phyloP scores from a whole-genome alignment of 2,329 filamentous ascomycete genomes.

The Xylariaceae sp. region DNA sequence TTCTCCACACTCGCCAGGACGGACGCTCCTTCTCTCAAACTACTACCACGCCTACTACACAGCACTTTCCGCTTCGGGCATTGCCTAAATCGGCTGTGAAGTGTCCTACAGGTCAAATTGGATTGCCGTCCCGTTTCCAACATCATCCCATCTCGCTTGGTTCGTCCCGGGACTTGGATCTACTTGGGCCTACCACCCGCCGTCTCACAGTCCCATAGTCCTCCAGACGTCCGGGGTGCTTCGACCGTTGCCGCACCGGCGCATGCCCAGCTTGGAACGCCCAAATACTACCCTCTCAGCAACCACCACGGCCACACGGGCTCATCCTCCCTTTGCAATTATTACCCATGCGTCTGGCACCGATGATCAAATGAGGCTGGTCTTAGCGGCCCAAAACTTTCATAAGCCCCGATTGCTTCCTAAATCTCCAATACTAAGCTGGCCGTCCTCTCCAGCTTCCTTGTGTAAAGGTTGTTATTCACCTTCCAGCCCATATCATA shows the following conservation, averaged over 20 bases:
- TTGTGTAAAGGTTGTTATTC: conserved; percentile 36
- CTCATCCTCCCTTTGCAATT: conserved; percentile 23
- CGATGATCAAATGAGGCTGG: conserved; percentile 32
- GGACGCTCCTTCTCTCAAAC: conserved; percentile 7
- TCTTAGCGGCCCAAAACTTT: conserved; percentile 30
- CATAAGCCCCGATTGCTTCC: conserved; percentile 32
- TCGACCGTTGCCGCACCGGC: conserved; percentile 26
- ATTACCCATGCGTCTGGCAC: conserved; percentile 30
- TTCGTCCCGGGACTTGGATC: conserved; percentile 22
- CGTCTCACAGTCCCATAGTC: too few species aligned
- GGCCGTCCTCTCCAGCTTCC: conserved; percentile 34
- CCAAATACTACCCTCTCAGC: conserved; percentile 22
- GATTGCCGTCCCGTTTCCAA: conserved; percentile 27
- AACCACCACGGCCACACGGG: conserved; percentile 18
- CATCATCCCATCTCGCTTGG: conserved; percentile 23
- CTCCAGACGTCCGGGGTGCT: conserved; percentile 19
- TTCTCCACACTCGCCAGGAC: conserved; percentile 37
- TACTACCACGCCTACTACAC: too few species aligned
- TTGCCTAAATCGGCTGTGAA: conserved; percentile 34
- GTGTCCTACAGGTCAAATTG: conserved; percentile 27
- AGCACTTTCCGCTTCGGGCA: conserved; percentile 35
- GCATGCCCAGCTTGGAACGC: conserved; percentile 25
- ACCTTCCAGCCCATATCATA: conserved; percentile 17
- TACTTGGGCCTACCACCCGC: conserved; percentile 13
- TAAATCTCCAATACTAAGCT: conserved; percentile 29